Conservation (phyloP, 176 grass and related monocot species). For the Raddia guianensis region DNA sequence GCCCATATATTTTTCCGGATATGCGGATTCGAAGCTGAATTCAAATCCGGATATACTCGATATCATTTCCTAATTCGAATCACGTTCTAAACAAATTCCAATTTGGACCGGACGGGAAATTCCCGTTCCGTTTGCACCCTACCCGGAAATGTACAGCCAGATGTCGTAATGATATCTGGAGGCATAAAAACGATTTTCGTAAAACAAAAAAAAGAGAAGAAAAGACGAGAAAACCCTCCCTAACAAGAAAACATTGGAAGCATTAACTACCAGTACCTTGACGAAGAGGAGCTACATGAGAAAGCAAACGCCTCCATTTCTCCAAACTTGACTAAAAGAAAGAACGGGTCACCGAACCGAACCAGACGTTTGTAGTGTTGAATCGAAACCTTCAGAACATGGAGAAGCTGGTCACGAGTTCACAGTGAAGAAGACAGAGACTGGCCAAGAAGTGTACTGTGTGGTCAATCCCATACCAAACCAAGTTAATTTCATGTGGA, state of each 20-base stretch:
- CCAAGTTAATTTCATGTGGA: constrained; percentile 19
- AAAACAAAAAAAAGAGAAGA: not conserved
- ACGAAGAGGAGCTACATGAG: not conserved
- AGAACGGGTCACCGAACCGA: not conserved
- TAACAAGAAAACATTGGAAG: not conserved
- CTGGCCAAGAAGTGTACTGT: not conserved
- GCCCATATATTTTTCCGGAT: no score
- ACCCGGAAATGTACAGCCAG: no score
- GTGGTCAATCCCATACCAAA: constrained; percentile 18
- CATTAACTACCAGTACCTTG: not conserved
- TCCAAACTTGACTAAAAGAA: not conserved
- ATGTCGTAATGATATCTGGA: no score
- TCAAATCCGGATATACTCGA: no score
- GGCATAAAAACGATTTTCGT: not conserved
- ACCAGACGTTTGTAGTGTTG: not conserved
- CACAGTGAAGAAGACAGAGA: not conserved
- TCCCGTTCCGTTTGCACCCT: no score
- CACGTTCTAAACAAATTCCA: no score
- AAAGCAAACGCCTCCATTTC: constrained; percentile 19
- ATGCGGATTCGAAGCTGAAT: no score
- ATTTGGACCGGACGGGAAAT: no score
- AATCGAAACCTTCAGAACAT: not conserved
- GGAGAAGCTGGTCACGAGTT: not conserved
- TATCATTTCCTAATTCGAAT: no score
- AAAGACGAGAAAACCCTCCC: no score